Evolutionary conservation across 2,329 filamentous ascomycete genomes (phyloP).

Genomic region (Thelonectria discophora): DNA sequence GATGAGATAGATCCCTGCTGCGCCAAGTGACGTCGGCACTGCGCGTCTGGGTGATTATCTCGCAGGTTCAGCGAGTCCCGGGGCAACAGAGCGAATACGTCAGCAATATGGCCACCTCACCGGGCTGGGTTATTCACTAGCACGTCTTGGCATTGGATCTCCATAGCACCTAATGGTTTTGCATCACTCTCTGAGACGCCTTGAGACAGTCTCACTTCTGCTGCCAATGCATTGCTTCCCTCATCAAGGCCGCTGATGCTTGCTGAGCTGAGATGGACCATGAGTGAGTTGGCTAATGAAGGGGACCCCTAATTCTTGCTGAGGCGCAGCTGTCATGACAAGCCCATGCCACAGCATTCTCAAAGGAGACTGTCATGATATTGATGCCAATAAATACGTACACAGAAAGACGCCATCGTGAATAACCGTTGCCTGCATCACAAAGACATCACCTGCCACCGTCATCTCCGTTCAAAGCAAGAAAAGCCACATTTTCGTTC

Average conservation of each 20-base stretch:
- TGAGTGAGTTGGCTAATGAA: conserved; percentile 1
- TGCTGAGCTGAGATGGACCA: conserved; percentile 18
- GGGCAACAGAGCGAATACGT: conserved; percentile 13
- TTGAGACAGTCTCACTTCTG: conserved; percentile 2
- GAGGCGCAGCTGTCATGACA: neutral
- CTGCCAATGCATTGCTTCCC: conserved; percentile 7
- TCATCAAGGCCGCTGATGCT: conserved; percentile 21
- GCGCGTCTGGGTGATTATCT: conserved; percentile 5
- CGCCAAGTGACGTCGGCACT: conserved; percentile 23
- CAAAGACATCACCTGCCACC: neutral
- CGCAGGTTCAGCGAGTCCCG: too few species aligned
- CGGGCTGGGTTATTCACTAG: neutral
- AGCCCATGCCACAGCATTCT: too few species aligned
- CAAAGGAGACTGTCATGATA: neutral
- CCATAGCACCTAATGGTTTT: neutral
- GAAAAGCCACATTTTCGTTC: neutral
- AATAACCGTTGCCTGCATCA: neutral
- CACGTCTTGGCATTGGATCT: neutral
- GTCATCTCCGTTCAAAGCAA: neutral
- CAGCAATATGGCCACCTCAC: conserved; percentile 11
- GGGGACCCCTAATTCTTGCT: neutral
- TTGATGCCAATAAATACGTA: neutral
- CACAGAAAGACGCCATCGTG: too few species aligned
- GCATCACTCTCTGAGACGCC: neutral
- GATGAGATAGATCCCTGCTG: conserved; percentile 1